phyloP scores from a whole-genome alignment of 1,284 basidiomycete genomes.

The Gymnopus androsaceus region DNA sequence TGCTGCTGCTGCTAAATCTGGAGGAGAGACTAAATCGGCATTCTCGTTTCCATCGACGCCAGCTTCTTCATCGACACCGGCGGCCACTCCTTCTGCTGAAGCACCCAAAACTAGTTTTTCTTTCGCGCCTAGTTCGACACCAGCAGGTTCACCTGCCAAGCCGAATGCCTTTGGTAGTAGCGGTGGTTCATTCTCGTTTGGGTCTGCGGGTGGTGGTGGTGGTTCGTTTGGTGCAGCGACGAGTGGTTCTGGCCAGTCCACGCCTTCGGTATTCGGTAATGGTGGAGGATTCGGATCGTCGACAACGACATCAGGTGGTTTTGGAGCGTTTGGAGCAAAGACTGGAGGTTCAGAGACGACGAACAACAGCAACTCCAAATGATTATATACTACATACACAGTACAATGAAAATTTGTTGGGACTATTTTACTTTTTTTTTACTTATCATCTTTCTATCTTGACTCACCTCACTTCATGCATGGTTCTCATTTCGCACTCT shows the following conservation, averaged over 20 bases:
- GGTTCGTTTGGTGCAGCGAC: neutral
- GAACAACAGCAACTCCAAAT: neutral
- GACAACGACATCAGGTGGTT: neutral
- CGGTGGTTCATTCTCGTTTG: conserved; percentile 9
- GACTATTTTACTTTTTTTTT: neutral
- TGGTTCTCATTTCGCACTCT: neutral
- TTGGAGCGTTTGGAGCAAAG: conserved; percentile 7
- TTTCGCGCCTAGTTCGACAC: conserved; percentile 21
- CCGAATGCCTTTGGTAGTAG: neutral
- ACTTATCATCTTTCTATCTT: neutral
- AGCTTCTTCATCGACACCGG: neutral
- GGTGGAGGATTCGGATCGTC: neutral
- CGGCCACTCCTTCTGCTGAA: neutral
- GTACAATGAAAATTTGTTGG: neutral
- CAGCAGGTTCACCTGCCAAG: neutral
- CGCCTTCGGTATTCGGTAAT: neutral
- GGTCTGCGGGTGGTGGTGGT: neutral
- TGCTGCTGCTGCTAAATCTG: conserved; percentile 2
- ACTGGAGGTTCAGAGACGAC: neutral
- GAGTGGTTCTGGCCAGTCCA: neutral
- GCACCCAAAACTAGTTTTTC: conserved; percentile 24
- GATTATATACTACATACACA: no score
- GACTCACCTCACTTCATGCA: neutral
- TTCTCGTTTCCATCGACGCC: conserved; percentile 7
- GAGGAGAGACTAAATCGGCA: conserved; percentile 2